A percentile compares a stretch with the other conserved stretches of the same genome.
These are phyloP conservation scores for Petunia secreta DNA, from an alignment of 257 asterid species.

Conservation along the genomic window DNA sequence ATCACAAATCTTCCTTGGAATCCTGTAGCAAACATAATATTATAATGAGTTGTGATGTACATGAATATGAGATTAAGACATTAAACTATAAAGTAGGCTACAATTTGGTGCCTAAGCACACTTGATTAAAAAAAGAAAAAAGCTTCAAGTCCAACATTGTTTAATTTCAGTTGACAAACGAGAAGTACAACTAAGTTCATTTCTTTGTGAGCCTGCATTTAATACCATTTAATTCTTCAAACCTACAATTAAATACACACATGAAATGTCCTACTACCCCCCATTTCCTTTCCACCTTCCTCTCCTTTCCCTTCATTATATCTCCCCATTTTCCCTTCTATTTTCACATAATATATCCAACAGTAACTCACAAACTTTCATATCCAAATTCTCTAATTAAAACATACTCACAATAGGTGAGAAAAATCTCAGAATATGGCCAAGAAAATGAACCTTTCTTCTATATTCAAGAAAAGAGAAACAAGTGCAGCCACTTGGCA, in stretches of 20 bases:
- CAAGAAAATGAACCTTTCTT: conserved; percentile 28
- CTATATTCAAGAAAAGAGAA: conserved; percentile 30
- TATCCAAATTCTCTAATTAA: conserved; percentile 12
- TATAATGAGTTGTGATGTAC: conserved; percentile 2
- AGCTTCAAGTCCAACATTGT: not conserved
- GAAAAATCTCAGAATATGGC: not conserved
- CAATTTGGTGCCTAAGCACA: conserved; percentile 22
- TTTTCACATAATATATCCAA: not conserved
- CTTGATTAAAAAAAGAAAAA: not conserved
- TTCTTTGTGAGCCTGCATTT: not conserved
- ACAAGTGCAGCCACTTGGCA: conserved; percentile 15
- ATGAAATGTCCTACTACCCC: conserved; percentile 26
- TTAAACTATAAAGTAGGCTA: conserved; percentile 22
- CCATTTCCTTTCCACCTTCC: conserved; percentile 28
- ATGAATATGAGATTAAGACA: conserved; percentile 21
- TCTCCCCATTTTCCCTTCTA: not conserved
- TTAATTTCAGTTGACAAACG: conserved; percentile 11
- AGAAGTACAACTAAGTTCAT: not conserved
- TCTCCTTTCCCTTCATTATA: conserved; percentile 16
- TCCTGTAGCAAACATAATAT: conserved; percentile 1
- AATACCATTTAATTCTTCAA: not conserved
- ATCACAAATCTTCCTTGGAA: conserved; percentile 18
- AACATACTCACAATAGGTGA: not conserved
- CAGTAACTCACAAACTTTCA: not conserved
- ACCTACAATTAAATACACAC: conserved; percentile 25